Conservation (phyloP, 2,329 filamentous ascomycete species). For the Apiospora arundinis region DNA sequence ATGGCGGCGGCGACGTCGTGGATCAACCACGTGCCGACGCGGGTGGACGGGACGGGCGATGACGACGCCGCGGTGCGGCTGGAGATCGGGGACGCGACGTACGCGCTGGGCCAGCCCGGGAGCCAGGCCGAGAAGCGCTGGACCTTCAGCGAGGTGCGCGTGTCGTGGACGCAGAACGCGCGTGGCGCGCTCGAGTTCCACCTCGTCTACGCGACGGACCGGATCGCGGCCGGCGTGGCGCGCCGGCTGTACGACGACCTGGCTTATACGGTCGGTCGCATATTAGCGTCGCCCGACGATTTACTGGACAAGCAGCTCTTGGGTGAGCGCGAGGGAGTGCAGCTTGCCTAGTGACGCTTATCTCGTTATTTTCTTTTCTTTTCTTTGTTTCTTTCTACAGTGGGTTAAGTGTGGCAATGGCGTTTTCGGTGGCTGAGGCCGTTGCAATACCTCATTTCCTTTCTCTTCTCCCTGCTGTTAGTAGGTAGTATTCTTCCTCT, state of each 20-base stretch:
- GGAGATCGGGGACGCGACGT: neutral
- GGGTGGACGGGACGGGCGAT: constrained; percentile 6
- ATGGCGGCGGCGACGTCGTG: constrained; percentile 7
- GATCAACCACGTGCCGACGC: constrained; percentile 22
- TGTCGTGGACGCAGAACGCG: constrained; percentile 10
- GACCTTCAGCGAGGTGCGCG: constrained; percentile 19
- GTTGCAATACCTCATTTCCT: too few relatives aligned
- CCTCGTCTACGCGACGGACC: constrained; percentile 19
- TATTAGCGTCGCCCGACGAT: constrained; percentile 14
- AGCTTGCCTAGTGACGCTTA: too few relatives aligned
- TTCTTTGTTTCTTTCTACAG: too few relatives aligned
- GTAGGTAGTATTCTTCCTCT: too few relatives aligned
- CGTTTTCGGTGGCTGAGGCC: too few relatives aligned
- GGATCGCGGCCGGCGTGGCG: neutral
- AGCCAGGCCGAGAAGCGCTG: constrained; percentile 19
- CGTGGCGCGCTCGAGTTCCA: constrained; percentile 6
- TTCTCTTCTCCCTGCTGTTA: too few relatives aligned
- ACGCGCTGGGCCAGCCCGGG: constrained; percentile 13
- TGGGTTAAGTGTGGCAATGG: too few relatives aligned
- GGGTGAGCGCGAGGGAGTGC: neutral
- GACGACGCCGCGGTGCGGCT: neutral
- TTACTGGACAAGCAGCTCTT: neutral
- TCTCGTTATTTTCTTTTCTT: too few relatives aligned
- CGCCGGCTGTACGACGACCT: constrained; percentile 18
- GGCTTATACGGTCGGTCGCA: constrained; percentile 2